A percentile compares a stretch with the other conserved stretches of the same genome.
Conservation (phyloP, 202 grass and related monocot genomes). For the Zizania palustris region DNA sequence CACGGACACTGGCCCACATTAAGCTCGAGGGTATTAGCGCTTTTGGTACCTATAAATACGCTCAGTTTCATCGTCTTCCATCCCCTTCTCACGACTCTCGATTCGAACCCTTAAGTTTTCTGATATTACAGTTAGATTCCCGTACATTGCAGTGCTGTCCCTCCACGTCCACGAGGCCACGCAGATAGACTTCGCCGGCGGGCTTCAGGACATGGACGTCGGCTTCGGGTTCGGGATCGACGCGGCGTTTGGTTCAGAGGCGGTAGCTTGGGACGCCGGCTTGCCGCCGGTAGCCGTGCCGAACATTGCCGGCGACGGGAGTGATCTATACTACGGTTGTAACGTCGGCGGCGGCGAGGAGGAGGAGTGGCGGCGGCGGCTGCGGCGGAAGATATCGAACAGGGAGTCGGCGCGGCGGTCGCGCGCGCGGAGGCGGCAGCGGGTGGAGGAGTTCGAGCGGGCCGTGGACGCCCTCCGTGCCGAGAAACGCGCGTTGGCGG, state of each 20-base stretch:
- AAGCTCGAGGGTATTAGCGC: not conserved
- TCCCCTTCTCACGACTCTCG: slow-evolving; percentile 23
- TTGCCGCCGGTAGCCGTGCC: not conserved
- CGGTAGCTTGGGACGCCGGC: not conserved
- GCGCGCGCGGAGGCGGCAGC: slow-evolving; percentile 35
- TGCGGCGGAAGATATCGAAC: slow-evolving; percentile 55
- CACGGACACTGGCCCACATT: not conserved
- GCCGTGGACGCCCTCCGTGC: slow-evolving; percentile 22
- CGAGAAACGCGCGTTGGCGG: not conserved
- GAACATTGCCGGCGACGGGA: not conserved
- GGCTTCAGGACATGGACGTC: slow-evolving; percentile 8
- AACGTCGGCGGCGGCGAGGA: not conserved
- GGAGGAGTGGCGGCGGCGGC: slow-evolving; percentile 1
- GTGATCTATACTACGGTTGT: too few relatives aligned
- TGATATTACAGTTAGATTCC: not conserved
- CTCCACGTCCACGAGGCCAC: slow-evolving; percentile 46
- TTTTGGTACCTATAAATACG: slow-evolving; percentile 35
- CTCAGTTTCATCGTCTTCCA: slow-evolving; percentile 34
- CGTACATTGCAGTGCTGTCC: slow-evolving; percentile 6
- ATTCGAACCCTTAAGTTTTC: not conserved
- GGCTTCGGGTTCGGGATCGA: not conserved
- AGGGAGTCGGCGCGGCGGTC: slow-evolving; percentile 58
- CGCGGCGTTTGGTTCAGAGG: not conserved
- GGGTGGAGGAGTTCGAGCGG: slow-evolving; percentile 37
- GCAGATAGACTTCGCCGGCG: slow-evolving; percentile 25